Percentiles rank a stretch among this genome's conserved stretches.
Conservation (phyloP, 2,329 filamentous ascomycete genomes). For the Aspergillus hortae region DNA sequence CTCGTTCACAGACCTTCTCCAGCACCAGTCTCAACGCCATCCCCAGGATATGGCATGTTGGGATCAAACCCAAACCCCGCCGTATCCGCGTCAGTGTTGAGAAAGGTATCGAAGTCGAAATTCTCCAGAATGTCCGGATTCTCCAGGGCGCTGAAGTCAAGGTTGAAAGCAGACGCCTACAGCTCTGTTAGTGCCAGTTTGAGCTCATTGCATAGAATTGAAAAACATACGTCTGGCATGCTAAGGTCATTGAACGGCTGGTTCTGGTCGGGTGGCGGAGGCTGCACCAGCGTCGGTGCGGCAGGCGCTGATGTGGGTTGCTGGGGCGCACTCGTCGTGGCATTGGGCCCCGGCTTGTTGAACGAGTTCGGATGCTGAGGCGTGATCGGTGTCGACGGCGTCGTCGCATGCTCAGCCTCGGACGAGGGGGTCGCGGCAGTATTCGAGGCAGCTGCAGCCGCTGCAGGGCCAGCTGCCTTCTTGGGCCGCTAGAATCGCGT, state of each 20-base stretch:
- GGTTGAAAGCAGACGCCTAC: conserved; percentile 34
- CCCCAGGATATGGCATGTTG: conserved; percentile 35
- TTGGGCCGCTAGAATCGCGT: conserved; percentile 38
- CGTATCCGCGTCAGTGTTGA: conserved; percentile 53
- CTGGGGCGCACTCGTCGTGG: conserved; percentile 28
- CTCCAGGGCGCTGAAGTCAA: conserved; percentile 45
- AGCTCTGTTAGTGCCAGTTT: conserved; percentile 14
- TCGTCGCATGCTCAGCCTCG: conserved; percentile 47
- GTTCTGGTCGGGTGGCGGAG: conserved; percentile 31
- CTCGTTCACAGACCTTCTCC: conserved; percentile 36
- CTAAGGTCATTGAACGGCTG: conserved; percentile 31
- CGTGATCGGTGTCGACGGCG: conserved; percentile 48
- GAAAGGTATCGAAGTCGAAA: conserved; percentile 66
- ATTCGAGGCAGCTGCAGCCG: conserved; percentile 32
- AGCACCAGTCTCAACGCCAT: conserved; percentile 43
- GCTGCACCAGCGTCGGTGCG: conserved; percentile 33
- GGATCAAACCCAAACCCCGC: conserved; percentile 43
- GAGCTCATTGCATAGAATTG: background rate
- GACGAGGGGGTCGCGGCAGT: conserved; percentile 43
- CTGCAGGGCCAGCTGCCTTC: conserved; percentile 30
- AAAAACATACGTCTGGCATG: conserved; percentile 36
- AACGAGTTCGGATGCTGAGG: conserved; percentile 46
- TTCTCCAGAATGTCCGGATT: conserved; percentile 48
- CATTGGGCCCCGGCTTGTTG: conserved; percentile 37
- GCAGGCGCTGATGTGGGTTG: conserved; percentile 36